Percentiles rank a stretch among this genome's conserved stretches.
Evolutionary conservation across 2,329 filamentous ascomycete genomes (phyloP).

Genomic region (Alternaria ventricosa): DNA sequence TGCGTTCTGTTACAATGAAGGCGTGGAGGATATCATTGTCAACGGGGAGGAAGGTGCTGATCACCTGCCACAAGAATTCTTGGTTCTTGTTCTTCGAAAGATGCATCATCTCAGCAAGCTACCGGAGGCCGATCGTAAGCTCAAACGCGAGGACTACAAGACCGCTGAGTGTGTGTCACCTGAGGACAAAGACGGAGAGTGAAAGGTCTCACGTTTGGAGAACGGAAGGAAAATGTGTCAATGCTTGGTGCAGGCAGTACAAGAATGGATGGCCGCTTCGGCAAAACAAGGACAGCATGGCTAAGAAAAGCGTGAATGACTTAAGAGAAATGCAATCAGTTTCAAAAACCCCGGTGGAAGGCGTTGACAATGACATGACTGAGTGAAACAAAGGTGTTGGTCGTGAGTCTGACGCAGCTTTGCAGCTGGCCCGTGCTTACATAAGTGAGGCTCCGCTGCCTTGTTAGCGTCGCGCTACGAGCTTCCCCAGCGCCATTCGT

Average conservation of each 20-base stretch:
- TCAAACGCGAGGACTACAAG: background rate
- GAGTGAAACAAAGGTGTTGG: background rate
- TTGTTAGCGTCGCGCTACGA: conserved; percentile 22
- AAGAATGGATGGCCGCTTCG: background rate
- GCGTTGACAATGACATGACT: background rate
- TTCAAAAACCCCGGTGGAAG: too few relatives aligned
- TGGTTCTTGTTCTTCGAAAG: background rate
- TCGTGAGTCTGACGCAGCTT: background rate
- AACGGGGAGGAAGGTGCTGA: too few relatives aligned
- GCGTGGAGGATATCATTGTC: too few relatives aligned
- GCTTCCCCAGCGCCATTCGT: conserved; percentile 23
- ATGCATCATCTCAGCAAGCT: background rate
- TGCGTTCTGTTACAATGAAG: background rate
- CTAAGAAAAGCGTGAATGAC: too few relatives aligned
- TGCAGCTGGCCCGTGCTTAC: conserved; percentile 4
- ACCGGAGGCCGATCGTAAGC: background rate
- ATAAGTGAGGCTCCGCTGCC: conserved; percentile 24
- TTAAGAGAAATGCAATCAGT: background rate
- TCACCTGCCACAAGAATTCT: background rate
- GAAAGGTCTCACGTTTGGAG: background rate
- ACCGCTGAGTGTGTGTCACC: background rate
- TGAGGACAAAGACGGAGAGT: too few relatives aligned
- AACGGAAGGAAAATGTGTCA: background rate
- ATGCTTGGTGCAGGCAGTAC: too few relatives aligned
- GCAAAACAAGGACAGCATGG: too few relatives aligned